Evolutionary conservation across 1,139 yeast species (phyloP).

Genomic region (Meyerozyma elateridarum): DNA sequence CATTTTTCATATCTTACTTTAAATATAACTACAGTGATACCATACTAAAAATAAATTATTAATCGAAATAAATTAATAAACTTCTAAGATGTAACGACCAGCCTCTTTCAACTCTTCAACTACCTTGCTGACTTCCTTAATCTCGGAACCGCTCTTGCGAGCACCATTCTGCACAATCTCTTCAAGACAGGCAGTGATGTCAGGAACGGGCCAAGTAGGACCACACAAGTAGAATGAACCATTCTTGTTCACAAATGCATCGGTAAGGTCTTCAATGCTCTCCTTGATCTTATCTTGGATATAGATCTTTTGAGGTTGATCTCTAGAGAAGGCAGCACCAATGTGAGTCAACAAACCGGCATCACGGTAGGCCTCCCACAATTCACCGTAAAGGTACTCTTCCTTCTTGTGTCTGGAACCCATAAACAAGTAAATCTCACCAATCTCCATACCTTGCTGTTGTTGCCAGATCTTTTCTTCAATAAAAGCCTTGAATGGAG

Average conservation of each 20-base stretch:
- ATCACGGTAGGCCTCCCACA: conserved; percentile 93
- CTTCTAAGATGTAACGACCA: conserved; percentile 91
- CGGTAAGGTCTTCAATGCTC: conserved; percentile 65
- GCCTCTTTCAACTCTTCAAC: conserved; percentile 93
- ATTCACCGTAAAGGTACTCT: conserved; percentile 93
- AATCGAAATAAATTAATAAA: conserved; percentile 45
- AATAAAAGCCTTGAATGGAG: conserved; percentile 96
- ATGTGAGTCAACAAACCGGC: conserved; percentile 91
- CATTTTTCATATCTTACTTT: too few relatives aligned
- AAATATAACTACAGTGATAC: too few relatives aligned
- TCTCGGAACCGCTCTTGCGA: conserved; percentile 53
- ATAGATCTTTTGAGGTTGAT: conserved; percentile 90
- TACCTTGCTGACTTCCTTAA: conserved; percentile 67
- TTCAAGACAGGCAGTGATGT: conserved; percentile 84
- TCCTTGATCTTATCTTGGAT: conserved; percentile 92
- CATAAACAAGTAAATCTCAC: conserved; percentile 80
- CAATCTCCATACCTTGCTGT: conserved; percentile 83
- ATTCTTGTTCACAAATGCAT: conserved; percentile 69
- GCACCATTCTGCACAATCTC: conserved; percentile 78
- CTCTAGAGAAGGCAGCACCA: conserved; percentile 98
- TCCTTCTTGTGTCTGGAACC: conserved; percentile 97
- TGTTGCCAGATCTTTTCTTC: conserved; percentile 95
- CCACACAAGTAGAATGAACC: conserved; percentile 98
- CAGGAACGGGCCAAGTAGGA: conserved; percentile 99
- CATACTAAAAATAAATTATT: background rate